Base-by-base conservation (phyloP, 1,284 basidiomycete species). In the Vanrija sp. region DNA sequence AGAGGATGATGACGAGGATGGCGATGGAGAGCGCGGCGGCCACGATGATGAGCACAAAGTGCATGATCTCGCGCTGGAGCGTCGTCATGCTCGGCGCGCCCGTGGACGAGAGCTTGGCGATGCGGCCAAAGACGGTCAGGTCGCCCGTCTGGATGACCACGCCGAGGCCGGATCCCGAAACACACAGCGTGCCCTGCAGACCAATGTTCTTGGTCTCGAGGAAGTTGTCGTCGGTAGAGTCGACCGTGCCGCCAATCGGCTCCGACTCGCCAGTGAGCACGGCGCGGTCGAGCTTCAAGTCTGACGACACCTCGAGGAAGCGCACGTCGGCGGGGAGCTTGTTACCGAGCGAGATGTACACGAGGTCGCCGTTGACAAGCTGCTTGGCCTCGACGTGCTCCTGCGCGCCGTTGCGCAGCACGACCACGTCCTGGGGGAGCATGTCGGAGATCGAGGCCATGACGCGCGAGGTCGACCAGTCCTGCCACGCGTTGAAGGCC, bases 131-230 rank as follows among this genome's bases (percentile, higher is more conserved):
- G 49, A 80, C 79, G 3, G 84, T 83, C 35, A 73, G 76, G 65
- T 84, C 80, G 41, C 84, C 83, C 0, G 81, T 83, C 43, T 81
- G 80, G 50, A 84, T 80, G 20, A 84, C 83, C 18, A 83, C 69
- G 27, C 69, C 71, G n/a, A 73, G 73, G 48, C 82, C 84, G 23
- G 70, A 79, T 6, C 85, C 85, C 44, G 80, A 79, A 1, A 82
- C 79, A 60, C 83, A 84, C 23, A 83, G 77, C 0, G 84, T 85
- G 14, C 84, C 84, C 70, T 84, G 82, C 14, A 86, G 75, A 3
- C 82, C 84, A 42, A 86, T 77, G 67, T 86, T 86, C 59, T 79
- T 77, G n/a, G 81, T 82, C 64, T 84, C 83, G 7, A 85, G 78
- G 19, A 82, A 76, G 53, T 84, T 85, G 19, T 79, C 74, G 12